These are phyloP conservation scores for Rubia balearica DNA, from an alignment of 305 asterid species.

Conservation along the genomic window DNA sequence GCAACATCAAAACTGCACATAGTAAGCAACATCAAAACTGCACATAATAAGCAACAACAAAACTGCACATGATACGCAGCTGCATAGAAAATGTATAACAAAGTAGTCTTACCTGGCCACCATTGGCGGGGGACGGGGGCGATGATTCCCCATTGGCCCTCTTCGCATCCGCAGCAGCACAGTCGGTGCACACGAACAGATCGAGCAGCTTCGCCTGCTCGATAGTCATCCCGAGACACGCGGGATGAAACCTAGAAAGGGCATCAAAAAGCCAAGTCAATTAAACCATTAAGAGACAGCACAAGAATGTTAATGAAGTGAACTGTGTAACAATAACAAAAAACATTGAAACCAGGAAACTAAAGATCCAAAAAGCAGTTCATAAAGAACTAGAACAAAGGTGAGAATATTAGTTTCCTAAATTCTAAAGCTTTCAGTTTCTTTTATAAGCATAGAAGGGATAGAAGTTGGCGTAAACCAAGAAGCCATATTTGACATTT, in stretches of 20 bases:
- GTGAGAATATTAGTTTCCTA: too few species aligned
- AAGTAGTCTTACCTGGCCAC: slow-evolving; percentile 32
- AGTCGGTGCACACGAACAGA: slow-evolving; percentile 49
- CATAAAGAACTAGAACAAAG: too few species aligned
- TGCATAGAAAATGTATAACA: neutral
- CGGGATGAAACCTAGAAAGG: slow-evolving; percentile 66
- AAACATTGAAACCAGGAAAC: neutral
- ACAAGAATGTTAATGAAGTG: neutral
- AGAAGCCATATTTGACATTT: neutral
- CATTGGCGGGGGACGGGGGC: slow-evolving; percentile 16
- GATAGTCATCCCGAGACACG: slow-evolving; percentile 47
- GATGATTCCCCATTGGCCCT: slow-evolving; percentile 19
- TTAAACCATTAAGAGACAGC: neutral
- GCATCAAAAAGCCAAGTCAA: neutral
- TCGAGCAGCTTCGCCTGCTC: slow-evolving; percentile 45
- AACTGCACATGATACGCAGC: neutral
- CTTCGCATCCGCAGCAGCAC: slow-evolving; percentile 27
- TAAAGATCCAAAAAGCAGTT: too few species aligned
- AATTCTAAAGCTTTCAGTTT: too few species aligned
- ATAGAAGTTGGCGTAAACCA: neutral
- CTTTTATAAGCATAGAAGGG: too few species aligned
- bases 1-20: neutral
- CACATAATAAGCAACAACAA: neutral
- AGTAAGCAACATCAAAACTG: too few species aligned
- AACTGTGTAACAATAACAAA: neutral